phyloP scores from a whole-genome alignment of 495 filamentous ascomycete genomes.

The Podospora pseudocomata region DNA sequence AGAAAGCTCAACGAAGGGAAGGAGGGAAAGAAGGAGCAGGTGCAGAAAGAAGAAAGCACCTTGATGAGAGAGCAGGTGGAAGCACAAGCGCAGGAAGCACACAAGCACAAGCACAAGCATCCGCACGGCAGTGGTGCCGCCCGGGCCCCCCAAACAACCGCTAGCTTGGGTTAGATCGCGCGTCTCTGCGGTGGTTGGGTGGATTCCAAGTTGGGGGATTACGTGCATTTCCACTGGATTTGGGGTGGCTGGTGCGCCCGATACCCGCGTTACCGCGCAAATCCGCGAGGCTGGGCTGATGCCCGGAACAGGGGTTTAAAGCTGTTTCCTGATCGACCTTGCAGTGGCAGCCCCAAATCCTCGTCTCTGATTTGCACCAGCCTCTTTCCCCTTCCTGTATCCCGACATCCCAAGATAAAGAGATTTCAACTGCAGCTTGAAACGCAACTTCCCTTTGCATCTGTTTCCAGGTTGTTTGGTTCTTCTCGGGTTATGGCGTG shows the following conservation, averaged over 20 bases:
- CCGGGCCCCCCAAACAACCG: background rate
- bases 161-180: conserved; percentile 5
- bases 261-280: background rate
- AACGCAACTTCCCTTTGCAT: background rate
- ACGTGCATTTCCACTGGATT: conserved; percentile 9
- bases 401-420: background rate
- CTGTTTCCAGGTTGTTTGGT: too few relatives aligned
- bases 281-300: conserved; percentile 7
- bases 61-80: background rate
- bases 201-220: conserved; percentile 8
- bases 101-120: background rate
- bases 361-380: background rate
- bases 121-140: background rate
- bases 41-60: background rate
- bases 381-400: background rate
- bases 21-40: background rate
- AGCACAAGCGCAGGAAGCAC: background rate
- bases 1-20: background rate
- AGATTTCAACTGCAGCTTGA: background rate
- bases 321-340: background rate
- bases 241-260: conserved; percentile 7
- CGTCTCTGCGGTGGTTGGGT: conserved; percentile 11
- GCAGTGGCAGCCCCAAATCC: background rate
- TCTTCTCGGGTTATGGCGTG: background rate
- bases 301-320: conserved; percentile 5